phyloP scores from a whole-genome alignment of 768 basidiomycete species.

The Chalciporus sphaerocephalus region DNA sequence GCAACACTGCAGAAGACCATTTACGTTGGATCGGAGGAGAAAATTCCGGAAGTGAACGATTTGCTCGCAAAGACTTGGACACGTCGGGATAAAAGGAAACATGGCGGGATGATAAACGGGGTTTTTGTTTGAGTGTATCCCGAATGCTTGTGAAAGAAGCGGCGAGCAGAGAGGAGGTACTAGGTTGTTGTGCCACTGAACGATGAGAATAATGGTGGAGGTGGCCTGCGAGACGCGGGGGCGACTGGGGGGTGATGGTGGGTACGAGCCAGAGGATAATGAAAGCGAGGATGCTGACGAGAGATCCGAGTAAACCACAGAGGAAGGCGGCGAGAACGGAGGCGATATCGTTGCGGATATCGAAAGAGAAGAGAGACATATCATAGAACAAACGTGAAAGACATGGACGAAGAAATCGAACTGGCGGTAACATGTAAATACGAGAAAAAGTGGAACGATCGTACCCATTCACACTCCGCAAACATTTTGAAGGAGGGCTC shows the following conservation, averaged over 20 bases:
- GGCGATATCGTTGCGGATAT: not conserved
- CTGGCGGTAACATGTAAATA: too few relatives aligned
- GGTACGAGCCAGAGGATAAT: not conserved
- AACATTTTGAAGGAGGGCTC: too few relatives aligned
- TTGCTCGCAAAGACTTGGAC: not conserved
- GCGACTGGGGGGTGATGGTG: not conserved
- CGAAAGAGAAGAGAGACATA: constrained; percentile 2
- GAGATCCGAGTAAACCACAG: constrained; percentile 22
- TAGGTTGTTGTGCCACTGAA: not conserved
- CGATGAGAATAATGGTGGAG: not conserved
- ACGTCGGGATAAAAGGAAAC: constrained; percentile 17
- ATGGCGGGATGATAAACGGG: constrained; percentile 12
- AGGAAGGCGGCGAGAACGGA: constrained; percentile 20
- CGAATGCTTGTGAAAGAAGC: constrained; percentile 7
- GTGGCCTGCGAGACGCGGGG: not conserved
- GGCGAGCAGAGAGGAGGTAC: not conserved
- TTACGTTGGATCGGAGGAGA: constrained; percentile 7
- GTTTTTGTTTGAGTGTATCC: not conserved
- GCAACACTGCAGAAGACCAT: constrained; percentile 2
- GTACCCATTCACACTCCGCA: too few relatives aligned
- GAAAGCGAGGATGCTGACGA: constrained; percentile 7
- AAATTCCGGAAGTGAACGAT: not conserved
- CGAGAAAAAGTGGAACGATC: too few relatives aligned
- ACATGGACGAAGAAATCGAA: too few relatives aligned
- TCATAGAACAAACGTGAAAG: too few relatives aligned